These are phyloP conservation scores for Cylindrotheca closterium DNA, from an alignment of 108 stramenopile species.

Conservation along the genomic window DNA sequence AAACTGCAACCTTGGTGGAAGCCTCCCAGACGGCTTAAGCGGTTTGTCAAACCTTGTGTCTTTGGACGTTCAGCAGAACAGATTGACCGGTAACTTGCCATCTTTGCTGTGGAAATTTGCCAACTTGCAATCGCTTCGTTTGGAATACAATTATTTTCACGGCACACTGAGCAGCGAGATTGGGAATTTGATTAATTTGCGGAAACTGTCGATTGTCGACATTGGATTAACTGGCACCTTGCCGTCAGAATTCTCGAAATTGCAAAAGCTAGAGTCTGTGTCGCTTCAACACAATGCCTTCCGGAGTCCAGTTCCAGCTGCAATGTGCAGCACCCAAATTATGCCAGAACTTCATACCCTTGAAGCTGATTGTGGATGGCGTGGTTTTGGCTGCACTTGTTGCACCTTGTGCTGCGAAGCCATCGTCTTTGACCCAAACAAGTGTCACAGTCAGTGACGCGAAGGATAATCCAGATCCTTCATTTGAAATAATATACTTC, in stretches of 20 bases:
- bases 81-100: constrained; percentile 8
- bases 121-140: constrained; percentile 8
- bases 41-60: constrained; percentile 23
- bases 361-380: background rate
- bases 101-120: constrained; percentile 37
- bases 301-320: background rate
- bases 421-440: too few relatives aligned
- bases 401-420: constrained; percentile 9
- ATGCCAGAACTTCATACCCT: background rate
- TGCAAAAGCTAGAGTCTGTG: background rate
- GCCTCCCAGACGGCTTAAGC: constrained; percentile 35
- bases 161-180: constrained; percentile 32
- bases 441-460: too few relatives aligned
- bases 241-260: background rate
- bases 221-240: constrained; percentile 1
- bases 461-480: too few relatives aligned
- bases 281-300: constrained; percentile 8
- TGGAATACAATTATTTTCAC: constrained; percentile 32
- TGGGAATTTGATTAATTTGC: constrained; percentile 17
- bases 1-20: constrained; percentile 41
- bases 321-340: background rate
- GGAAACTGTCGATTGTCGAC: constrained; percentile 3
- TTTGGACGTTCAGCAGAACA: constrained; percentile 12
- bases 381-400: background rate
- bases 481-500: too few relatives aligned